Base-by-base conservation (phyloP, 116 monocot species). In the Zostera marina region DNA sequence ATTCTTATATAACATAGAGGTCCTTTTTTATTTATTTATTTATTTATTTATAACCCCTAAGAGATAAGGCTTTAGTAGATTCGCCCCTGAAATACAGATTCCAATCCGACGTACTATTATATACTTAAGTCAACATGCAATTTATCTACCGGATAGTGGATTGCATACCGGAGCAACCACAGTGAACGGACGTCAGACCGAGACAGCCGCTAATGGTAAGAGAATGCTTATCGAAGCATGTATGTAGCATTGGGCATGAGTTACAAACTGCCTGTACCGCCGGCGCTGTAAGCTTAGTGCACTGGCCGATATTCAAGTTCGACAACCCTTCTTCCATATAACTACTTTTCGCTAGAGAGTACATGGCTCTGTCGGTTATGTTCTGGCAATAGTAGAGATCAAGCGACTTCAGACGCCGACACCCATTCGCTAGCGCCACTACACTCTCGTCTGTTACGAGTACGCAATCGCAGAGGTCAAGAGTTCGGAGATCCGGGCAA, bases 361-460 rank as follows among this genome's bases (percentile, higher is more conserved):
- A 94, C 77, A 94, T 94, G 1, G 93, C 93, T 21, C 56, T 65
- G 62, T 94, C 93, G 2, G 93, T 94, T 64, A 93, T 94, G 77
- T 84, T 88, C 70, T 84, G 93, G 67, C 93, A 94, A 63, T 81
- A 94, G 41, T 94, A 94, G 49, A 94, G 43, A 12, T 77, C 88
- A 0, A 94, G 69, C 13, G 93, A 79, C 53, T 79, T 61, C 39
- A 94, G 68, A n/a, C 56, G 73, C 5, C 72, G 73, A 66, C 93
- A 94, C 0, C 79, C 75, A 14, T 73, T 79, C 5, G 93, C 88
- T 58, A 94, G 56, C 13, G 93, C 88, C n/a, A 94, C 65, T 44
- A 94, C 88, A 60, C 88, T 94, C 53, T 94, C 93, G 77, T 94
- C 93, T 72, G 96, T 96, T 64, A 88, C 85, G 46, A 96, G 82